Evolutionary conservation across 768 basidiomycete genomes (phyloP).

Genomic region (Phanerochaete carnosa): DNA sequence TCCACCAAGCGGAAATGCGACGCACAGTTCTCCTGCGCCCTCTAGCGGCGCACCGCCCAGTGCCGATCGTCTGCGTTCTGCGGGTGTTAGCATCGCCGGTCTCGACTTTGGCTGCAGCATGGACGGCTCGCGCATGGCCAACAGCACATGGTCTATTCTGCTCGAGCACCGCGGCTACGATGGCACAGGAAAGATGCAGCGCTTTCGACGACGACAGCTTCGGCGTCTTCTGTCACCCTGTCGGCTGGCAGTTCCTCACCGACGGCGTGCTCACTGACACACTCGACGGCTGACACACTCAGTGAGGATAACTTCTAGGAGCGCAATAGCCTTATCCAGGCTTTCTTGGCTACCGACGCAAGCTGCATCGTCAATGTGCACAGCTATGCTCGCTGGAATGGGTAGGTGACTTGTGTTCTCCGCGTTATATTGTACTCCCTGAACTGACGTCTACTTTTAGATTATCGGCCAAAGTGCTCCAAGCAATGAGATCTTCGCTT

Average conservation of each 20-base stretch:
- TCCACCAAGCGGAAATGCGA: slow-evolving; percentile 16
- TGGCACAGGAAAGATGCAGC: slow-evolving; percentile 55
- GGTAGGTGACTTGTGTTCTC: slow-evolving; percentile 31
- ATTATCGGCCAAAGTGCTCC: slow-evolving; percentile 66
- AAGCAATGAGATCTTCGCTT: slow-evolving; percentile 49
- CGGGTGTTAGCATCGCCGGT: slow-evolving; percentile 52
- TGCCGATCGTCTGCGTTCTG: slow-evolving; percentile 28
- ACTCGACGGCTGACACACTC: too few species aligned
- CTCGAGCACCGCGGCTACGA: slow-evolving; percentile 39
- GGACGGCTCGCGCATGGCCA: slow-evolving; percentile 39
- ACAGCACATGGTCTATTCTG: slow-evolving; percentile 41
- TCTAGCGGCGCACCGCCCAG: not conserved
- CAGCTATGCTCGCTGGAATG: slow-evolving; percentile 59
- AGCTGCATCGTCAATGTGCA: slow-evolving; percentile 56
- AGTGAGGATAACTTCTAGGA: slow-evolving; percentile 39
- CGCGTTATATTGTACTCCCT: too few species aligned
- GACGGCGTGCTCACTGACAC: slow-evolving; percentile 35
- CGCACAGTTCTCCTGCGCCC: not conserved
- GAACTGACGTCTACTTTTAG: too few species aligned
- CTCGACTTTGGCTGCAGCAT: slow-evolving; percentile 51
- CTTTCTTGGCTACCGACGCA: slow-evolving; percentile 41
- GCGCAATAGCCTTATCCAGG: slow-evolving; percentile 51
- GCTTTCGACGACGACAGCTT: slow-evolving; percentile 53
- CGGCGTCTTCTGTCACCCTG: slow-evolving; percentile 58
- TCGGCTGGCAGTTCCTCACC: slow-evolving; percentile 54